These are phyloP conservation scores for Powellomyces hirtus DNA, from an alignment of 192 early-diverging fungal species.

Conservation along the genomic window DNA sequence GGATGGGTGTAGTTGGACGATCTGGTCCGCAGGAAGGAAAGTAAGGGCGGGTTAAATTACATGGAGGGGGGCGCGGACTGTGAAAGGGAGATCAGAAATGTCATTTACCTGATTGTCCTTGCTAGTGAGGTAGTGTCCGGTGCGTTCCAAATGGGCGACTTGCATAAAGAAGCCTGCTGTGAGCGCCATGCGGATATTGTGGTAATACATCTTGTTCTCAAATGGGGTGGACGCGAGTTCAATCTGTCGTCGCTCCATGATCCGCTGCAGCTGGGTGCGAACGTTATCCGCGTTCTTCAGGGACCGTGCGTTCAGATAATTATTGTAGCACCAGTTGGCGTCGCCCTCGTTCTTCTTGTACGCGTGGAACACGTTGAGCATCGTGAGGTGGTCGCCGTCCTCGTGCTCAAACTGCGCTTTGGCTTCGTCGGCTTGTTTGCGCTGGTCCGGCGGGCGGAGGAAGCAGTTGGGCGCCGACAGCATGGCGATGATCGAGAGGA, in stretches of 20 bases:
- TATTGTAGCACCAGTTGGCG: conserved; percentile 88
- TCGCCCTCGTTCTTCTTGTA: conserved; percentile 77
- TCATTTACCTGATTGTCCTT: conserved; percentile 90
- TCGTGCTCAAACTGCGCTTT: conserved; percentile 91
- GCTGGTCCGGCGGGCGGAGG: conserved; percentile 85
- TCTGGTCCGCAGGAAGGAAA: conserved; percentile 24
- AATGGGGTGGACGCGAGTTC: conserved; percentile 50
- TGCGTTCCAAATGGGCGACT: conserved; percentile 86
- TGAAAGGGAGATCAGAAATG: conserved; percentile 65
- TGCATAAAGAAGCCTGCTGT: conserved; percentile 98
- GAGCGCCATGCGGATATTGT: conserved; percentile 86
- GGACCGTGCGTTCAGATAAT: conserved; percentile 86
- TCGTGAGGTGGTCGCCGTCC: conserved; percentile 94
- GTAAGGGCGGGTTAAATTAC: conserved; percentile 9
- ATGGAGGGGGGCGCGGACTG: no score
- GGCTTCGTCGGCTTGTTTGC: conserved; percentile 84
- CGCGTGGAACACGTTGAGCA: conserved; percentile 96
- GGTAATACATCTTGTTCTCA: conserved; percentile 71
- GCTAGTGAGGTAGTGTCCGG: conserved; percentile 83
- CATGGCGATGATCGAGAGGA: conserved; percentile 92
- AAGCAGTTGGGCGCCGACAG: conserved; percentile 86
- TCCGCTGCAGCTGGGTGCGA: conserved; percentile 54
- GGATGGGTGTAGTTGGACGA: conserved; percentile 91
- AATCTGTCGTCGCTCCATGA: conserved; percentile 71
- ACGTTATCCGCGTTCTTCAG: conserved; percentile 92